Evolutionary conservation across 495 filamentous ascomycete species (phyloP).

Genomic region (Aspergillus sparsus): DNA sequence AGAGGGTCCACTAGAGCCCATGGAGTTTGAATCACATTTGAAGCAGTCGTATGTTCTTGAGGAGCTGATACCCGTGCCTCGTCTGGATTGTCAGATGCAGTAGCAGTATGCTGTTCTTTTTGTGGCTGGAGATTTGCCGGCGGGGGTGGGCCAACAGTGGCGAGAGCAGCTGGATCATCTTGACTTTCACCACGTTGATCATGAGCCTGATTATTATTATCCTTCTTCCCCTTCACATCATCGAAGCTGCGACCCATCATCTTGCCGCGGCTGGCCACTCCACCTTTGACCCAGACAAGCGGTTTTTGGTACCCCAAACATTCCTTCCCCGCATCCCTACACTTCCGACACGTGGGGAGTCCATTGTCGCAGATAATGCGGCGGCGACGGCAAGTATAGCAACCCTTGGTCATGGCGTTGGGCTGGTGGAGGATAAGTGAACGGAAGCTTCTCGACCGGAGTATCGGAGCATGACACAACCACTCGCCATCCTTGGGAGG

Average conservation of each 20-base stretch:
- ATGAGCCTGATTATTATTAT: not conserved
- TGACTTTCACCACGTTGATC: not conserved
- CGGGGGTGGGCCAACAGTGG: not conserved
- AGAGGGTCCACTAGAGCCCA: constrained; percentile 47
- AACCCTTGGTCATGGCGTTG: constrained; percentile 47
- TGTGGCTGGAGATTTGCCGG: not conserved
- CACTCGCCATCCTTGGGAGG: constrained; percentile 25
- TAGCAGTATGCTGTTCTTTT: not conserved
- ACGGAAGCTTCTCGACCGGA: constrained; percentile 19
- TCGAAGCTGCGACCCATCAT: constrained; percentile 54
- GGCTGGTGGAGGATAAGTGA: constrained; percentile 8
- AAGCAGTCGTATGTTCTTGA: constrained; percentile 5
- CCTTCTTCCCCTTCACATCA: constrained; percentile 31
- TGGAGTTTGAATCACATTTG: constrained; percentile 29
- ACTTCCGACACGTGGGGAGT: constrained; percentile 62
- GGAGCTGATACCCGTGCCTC: constrained; percentile 20
- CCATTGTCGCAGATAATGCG: constrained; percentile 62
- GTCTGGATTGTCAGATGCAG: constrained; percentile 14
- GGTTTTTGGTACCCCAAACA: constrained; percentile 63
- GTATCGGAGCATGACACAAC: constrained; percentile 23
- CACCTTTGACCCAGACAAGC: constrained; percentile 53
- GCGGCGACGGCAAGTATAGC: constrained; percentile 52
- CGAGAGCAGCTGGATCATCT: not conserved
- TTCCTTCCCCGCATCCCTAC: constrained; percentile 61
- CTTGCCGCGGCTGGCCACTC: constrained; percentile 51